phyloP scores from a whole-genome alignment of 805 yeast species.

The Schwanniomyces sp. region DNA sequence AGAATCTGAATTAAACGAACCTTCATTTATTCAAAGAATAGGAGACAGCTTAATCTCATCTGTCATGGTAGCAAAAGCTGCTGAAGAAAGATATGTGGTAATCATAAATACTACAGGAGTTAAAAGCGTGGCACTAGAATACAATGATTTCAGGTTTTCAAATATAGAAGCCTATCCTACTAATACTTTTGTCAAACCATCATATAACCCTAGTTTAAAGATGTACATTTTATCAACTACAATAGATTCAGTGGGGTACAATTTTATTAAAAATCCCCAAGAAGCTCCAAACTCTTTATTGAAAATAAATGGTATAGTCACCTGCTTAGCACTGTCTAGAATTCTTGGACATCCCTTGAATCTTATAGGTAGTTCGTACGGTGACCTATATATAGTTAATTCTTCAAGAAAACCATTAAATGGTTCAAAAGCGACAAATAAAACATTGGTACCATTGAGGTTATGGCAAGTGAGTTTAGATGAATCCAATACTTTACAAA shows the following conservation, averaged over 20 bases:
- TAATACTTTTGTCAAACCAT: constrained; percentile 25
- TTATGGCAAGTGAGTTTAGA: constrained; percentile 27
- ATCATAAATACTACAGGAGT: constrained; percentile 31
- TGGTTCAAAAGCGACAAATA: constrained; percentile 32
- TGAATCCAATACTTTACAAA: constrained; percentile 11
- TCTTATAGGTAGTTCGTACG: constrained; percentile 32
- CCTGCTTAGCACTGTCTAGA: constrained; percentile 28
- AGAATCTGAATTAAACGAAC: constrained; percentile 18
- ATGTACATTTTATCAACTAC: constrained; percentile 24
- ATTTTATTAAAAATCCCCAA: constrained; percentile 31
- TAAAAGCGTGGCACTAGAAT: constrained; percentile 21
- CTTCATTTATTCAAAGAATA: constrained; percentile 32
- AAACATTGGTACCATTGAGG: constrained; percentile 41
- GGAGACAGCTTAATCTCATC: constrained; percentile 31
- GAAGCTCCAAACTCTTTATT: constrained; percentile 30
- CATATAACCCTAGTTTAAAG: constrained; percentile 26
- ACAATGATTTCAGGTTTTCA: constrained; percentile 28
- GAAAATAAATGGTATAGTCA: constrained; percentile 30
- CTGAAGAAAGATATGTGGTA: constrained; percentile 17
- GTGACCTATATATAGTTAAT: constrained; percentile 37
- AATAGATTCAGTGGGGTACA: constrained; percentile 28
- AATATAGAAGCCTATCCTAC: constrained; percentile 22
- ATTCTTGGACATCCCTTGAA: constrained; percentile 38
- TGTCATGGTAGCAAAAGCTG: constrained; percentile 25
- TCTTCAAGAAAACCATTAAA: constrained; percentile 36